A percentile compares a stretch with the other conserved stretches of the same genome.
Evolutionary conservation across 768 basidiomycete species (phyloP).

Genomic region (Boletellus sp.): DNA sequence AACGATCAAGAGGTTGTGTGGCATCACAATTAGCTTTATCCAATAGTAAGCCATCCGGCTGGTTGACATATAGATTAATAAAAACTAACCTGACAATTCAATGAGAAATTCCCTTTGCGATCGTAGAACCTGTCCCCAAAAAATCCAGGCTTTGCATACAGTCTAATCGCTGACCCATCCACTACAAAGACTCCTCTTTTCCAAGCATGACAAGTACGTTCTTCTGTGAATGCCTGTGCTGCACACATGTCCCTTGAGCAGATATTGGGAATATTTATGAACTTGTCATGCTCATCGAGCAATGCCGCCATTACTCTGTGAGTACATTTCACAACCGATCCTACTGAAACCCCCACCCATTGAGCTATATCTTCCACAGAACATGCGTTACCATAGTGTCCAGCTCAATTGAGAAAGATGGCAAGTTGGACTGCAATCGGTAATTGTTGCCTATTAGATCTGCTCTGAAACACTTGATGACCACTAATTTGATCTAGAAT

Average conservation of each 20-base stretch:
- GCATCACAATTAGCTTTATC: constrained; percentile 21
- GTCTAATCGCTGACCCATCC: too few relatives aligned
- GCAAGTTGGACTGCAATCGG: constrained; percentile 26
- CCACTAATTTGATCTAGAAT: constrained; percentile 18
- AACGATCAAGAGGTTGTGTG: constrained; percentile 18
- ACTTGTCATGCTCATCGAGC: background rate
- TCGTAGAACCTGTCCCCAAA: too few relatives aligned
- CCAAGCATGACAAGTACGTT: background rate
- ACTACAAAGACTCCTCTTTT: too few relatives aligned
- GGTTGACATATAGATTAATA: too few relatives aligned
- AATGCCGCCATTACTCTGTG: constrained; percentile 1
- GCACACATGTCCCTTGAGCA: too few relatives aligned
- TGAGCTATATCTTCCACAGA: background rate
- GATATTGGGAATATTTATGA: background rate
- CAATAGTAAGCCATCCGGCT: too few relatives aligned
- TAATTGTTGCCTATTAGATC: constrained; percentile 15
- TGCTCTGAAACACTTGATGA: constrained; percentile 23
- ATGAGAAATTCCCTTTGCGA: too few relatives aligned
- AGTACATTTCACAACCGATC: constrained; percentile 1
- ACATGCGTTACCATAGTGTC: constrained; percentile 29
- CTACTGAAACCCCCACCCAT: constrained; percentile 7
- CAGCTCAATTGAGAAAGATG: constrained; percentile 26
- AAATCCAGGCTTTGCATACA: too few relatives aligned
- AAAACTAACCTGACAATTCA: too few relatives aligned
- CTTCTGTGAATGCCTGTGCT: too few relatives aligned